phyloP scores from a whole-genome alignment of 331 rosid genomes.

The Dryas integrifolia region DNA sequence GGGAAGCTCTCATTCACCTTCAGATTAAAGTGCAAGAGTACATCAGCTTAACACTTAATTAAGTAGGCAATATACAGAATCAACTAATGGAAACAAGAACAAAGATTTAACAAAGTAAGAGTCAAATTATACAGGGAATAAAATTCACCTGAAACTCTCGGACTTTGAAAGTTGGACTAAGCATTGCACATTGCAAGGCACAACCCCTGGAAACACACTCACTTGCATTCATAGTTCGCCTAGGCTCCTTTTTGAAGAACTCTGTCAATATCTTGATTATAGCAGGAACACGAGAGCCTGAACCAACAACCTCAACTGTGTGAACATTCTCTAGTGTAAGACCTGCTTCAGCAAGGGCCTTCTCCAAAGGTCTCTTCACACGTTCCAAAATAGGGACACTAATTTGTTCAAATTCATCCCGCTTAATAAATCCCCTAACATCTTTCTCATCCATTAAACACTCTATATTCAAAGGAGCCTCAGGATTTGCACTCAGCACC shows the following conservation, averaged over 20 bases:
- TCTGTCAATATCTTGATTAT: constrained; percentile 72
- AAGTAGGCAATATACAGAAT: neutral
- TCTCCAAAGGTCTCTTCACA: constrained; percentile 78
- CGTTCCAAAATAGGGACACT: constrained; percentile 83
- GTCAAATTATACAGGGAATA: neutral
- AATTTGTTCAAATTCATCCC: constrained; percentile 85
- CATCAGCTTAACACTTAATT: too few species aligned
- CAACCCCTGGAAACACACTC: constrained; percentile 92
- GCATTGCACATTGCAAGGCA: constrained; percentile 92
- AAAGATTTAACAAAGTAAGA: neutral
- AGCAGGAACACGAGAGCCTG: constrained; percentile 96
- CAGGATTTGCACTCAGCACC: constrained; percentile 90
- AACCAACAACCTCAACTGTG: constrained; percentile 89
- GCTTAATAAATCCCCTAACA: constrained; percentile 72
- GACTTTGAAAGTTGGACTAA: constrained; percentile 95
- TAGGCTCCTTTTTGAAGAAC: constrained; percentile 84
- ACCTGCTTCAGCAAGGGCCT: constrained; percentile 79
- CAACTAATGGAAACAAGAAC: neutral
- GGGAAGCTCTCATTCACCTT: constrained; percentile 89
- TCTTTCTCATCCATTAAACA: constrained; percentile 98
- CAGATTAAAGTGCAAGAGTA: constrained; percentile 9
- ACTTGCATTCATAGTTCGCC: constrained; percentile 96
- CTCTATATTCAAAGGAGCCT: constrained; percentile 84
- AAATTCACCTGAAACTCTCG: constrained; percentile 80
- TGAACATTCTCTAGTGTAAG: constrained; percentile 67